phyloP scores from a whole-genome alignment of 805 yeast species.

The Candida wancherniae region DNA sequence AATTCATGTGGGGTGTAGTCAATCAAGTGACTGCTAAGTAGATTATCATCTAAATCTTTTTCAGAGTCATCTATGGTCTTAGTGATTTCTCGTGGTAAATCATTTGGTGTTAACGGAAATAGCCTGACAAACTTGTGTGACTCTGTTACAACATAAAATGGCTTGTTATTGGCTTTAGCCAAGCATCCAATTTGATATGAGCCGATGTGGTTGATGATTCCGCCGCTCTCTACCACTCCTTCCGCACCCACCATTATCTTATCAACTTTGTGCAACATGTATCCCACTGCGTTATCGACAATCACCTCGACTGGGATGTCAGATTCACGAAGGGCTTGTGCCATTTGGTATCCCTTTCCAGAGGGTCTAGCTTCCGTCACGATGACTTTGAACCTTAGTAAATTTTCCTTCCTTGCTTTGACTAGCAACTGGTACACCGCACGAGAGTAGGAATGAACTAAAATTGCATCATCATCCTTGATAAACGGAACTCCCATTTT shows the following conservation, averaged over 20 bases:
- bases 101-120: slow-evolving; percentile 91
- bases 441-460: slow-evolving; percentile 89
- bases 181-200: slow-evolving; percentile 91
- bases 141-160: slow-evolving; percentile 91
- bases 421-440: slow-evolving; percentile 75
- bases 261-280: slow-evolving; percentile 83
- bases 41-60: slow-evolving; percentile 18
- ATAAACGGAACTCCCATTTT: slow-evolving; percentile 83
- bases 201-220: slow-evolving; percentile 92
- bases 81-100: slow-evolving; percentile 55
- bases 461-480: slow-evolving; percentile 84
- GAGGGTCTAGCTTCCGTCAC: slow-evolving; percentile 93
- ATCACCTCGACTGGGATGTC: slow-evolving; percentile 86
- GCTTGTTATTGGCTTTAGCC: slow-evolving; percentile 86
- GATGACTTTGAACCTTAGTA: slow-evolving; percentile 80
- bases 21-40: slow-evolving; percentile 39
- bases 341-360: slow-evolving; percentile 69
- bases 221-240: slow-evolving; percentile 98
- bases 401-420: slow-evolving; percentile 67
- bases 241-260: slow-evolving; percentile 97
- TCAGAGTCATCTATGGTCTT: slow-evolving; percentile 20
- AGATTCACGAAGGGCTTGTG: slow-evolving; percentile 54
- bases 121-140: slow-evolving; percentile 93
- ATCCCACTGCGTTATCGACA: slow-evolving; percentile 92
- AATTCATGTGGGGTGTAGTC: slow-evolving; percentile 96